These are phyloP conservation scores for Castanospermum australe DNA, from an alignment of 306 rosid genomes.

Conservation along the genomic window DNA sequence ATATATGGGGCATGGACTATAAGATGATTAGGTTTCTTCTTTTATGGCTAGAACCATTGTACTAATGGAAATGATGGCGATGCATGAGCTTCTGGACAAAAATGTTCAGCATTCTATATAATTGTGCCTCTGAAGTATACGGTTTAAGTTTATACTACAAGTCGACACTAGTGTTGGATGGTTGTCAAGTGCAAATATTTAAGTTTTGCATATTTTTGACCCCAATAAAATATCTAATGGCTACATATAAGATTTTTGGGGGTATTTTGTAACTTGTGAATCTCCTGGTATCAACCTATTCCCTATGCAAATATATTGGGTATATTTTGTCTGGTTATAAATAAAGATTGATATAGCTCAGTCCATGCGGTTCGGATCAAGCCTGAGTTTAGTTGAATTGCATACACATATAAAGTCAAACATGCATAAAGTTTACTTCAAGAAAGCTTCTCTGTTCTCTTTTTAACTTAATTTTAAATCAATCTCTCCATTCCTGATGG, in stretches of 20 bases:
- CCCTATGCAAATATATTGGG: conserved; percentile 10
- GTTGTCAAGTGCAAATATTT: conserved; percentile 2
- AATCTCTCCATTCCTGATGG: not conserved
- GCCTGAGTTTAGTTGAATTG: not conserved
- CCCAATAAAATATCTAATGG: not conserved
- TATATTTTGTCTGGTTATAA: not conserved
- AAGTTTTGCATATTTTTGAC: not conserved
- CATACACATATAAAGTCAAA: not conserved
- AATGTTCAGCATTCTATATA: not conserved
- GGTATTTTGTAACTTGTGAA: not conserved
- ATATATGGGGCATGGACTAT: not conserved
- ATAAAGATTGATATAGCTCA: conserved; percentile 20
- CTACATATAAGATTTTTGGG: not conserved
- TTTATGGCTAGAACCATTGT: conserved; percentile 7
- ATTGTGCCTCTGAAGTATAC: not conserved
- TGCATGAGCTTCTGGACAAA: not conserved
- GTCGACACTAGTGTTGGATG: not conserved
- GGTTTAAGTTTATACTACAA: conserved; percentile 4
- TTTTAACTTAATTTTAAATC: not conserved
- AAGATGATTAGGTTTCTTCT: not conserved
- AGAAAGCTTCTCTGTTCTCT: not conserved
- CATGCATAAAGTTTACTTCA: not conserved
- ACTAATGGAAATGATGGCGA: not conserved
- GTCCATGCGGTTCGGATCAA: not conserved
- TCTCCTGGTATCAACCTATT: not conserved